Conservation (phyloP, 2,329 filamentous ascomycete species). For the Furcasterigmium sp. region DNA sequence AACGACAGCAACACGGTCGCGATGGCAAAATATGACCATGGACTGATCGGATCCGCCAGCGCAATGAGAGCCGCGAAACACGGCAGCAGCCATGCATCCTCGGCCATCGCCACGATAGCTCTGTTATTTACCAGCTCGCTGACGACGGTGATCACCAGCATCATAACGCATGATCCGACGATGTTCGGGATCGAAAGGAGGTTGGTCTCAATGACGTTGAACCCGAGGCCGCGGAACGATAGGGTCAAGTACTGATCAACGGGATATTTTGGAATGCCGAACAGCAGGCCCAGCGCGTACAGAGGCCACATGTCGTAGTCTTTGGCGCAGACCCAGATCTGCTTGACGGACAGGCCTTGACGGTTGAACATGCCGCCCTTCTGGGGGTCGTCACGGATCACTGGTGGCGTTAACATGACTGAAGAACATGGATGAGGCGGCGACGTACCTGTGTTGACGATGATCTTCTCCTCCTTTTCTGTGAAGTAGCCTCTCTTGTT, state of each 20-base stretch:
- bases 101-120: conserved; percentile 34
- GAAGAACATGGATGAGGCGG: conserved; percentile 24
- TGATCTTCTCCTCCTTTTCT: conserved; percentile 48
- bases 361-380: conserved; percentile 56
- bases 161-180: conserved; percentile 32
- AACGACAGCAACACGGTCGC: conserved; percentile 43
- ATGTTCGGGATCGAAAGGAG: conserved; percentile 48
- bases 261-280: conserved; percentile 40
- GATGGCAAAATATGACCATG: conserved; percentile 45
- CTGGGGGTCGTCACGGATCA: conserved; percentile 50
- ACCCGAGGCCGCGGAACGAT: conserved; percentile 43
- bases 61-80: conserved; percentile 41
- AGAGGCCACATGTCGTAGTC: conserved; percentile 56
- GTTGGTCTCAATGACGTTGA: conserved; percentile 42
- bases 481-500: conserved; percentile 46
- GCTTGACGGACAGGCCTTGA: conserved; percentile 41
- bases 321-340: conserved; percentile 40
- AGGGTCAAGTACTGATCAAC: conserved; percentile 47
- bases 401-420: conserved; percentile 23
- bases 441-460: conserved; percentile 49
- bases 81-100: conserved; percentile 27
- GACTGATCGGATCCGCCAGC: conserved; percentile 26
- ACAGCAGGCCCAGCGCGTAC: conserved; percentile 43
- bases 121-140: conserved; percentile 36
- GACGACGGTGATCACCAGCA: conserved; percentile 43